Evolutionary conservation across 2,329 filamentous ascomycete genomes (phyloP), one percentile per base, ranked within the genome.

Genomic region (Alternaria consortialis): DNA sequence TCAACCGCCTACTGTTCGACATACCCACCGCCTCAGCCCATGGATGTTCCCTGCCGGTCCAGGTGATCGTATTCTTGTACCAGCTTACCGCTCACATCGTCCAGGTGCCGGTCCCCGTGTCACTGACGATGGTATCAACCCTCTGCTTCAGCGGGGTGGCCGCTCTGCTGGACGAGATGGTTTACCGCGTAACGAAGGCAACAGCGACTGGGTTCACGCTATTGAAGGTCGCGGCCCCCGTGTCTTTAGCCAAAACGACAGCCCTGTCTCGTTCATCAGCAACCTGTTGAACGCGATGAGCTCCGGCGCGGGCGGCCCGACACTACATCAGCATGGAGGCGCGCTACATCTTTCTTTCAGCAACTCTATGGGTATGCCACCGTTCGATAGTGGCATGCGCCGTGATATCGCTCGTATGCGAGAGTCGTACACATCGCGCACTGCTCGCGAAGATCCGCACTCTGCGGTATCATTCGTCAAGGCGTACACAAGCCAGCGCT

Each of bases 41-140:
- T 89, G 88, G 65, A 82, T 89, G 68, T 87, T 90, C 69, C 84
- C 86, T 62, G 83, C 83, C 53, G 82, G 85, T 36, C 82, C 85
- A 65, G 84, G 86, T 40, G 72, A 75, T 48, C 69, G 73, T 29
- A 75, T 78, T 37, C 69, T 77, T 31, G 76, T 78, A 13, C 76
- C 79, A 25, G 77, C 82, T 79, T 83, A 86, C 66, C 80, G 84
- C 62, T 79, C 81, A 7, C 85, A 88, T 69, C 83, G 87, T 58
- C 78, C 85, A 54, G 84, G 84, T 47, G 82, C 80, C 20, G 82
- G 85, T 32, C 80, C 86, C 53, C 84, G 86, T 58, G 84, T 84
- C 29, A 84, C 86, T 34, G 93, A 97, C 66, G 94, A 97, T 74
- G 93, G 93, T 4, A 85, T 89, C 23, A 97, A 98, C 73, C 94